These are phyloP conservation scores for Macrocybe gigantea DNA, from an alignment of 768 basidiomycete genomes.

Conservation along the genomic window DNA sequence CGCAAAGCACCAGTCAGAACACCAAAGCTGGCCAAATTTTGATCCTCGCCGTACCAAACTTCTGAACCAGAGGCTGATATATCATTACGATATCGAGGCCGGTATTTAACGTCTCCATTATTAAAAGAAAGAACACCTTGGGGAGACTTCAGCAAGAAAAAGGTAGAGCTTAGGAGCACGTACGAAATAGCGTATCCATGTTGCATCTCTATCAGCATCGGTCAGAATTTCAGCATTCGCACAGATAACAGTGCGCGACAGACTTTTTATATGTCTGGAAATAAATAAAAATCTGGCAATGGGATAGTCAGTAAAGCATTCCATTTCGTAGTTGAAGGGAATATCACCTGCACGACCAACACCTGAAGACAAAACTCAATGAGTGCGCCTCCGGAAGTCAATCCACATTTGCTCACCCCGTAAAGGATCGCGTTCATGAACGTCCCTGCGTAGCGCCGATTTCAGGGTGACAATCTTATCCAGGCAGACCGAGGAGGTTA, in stretches of 20 bases:
- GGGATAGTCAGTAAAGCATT: neutral
- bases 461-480: neutral
- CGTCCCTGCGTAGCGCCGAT: slow-evolving; percentile 4
- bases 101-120: slow-evolving; percentile 37
- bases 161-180: slow-evolving; percentile 4
- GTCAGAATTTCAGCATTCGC: neutral
- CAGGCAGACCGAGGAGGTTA: slow-evolving; percentile 13
- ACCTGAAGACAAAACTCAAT: slow-evolving; percentile 18
- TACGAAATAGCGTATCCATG: slow-evolving; percentile 36
- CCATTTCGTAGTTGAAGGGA: neutral
- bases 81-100: slow-evolving; percentile 38
- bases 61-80: slow-evolving; percentile 38
- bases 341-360: slow-evolving; percentile 27
- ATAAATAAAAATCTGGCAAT: slow-evolving; percentile 21
- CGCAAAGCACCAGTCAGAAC: neutral
- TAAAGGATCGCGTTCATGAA: slow-evolving; percentile 37
- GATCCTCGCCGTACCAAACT: slow-evolving; percentile 23
- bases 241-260: slow-evolving; percentile 1
- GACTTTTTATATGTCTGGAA: slow-evolving; percentile 35
- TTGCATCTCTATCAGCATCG: slow-evolving; percentile 27
- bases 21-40: neutral
- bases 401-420: slow-evolving; percentile 25
- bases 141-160: neutral
- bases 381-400: neutral
- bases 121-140: slow-evolving; percentile 37